These are phyloP conservation scores for Amanita phalloides DNA, from an alignment of 768 basidiomycete genomes.

Conservation along the genomic window DNA sequence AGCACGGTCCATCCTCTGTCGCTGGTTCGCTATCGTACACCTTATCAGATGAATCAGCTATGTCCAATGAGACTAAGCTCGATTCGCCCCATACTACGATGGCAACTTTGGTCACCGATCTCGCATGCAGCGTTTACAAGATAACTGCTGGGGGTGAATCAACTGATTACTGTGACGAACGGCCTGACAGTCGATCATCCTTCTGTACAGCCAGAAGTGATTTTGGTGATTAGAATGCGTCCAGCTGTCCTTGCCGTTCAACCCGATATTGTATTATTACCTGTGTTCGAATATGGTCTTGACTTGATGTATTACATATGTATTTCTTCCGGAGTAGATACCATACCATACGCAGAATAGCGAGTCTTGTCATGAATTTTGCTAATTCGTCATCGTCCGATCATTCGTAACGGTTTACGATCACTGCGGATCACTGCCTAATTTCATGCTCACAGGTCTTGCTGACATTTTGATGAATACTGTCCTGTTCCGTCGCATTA, in stretches of 20 bases:
- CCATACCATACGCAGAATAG: no score
- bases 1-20: conserved; percentile 8
- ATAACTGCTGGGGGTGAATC: background rate
- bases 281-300: background rate
- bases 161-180: conserved; percentile 6
- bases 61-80: background rate
- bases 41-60: conserved; percentile 7
- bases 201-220: conserved; percentile 25
- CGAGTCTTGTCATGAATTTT: no score
- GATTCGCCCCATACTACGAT: background rate
- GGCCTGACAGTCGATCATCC: conserved; percentile 23
- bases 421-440: no score
- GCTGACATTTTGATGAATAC: no score
- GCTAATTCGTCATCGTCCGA: no score
- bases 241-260: background rate
- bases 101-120: background rate
- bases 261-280: background rate
- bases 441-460: no score
- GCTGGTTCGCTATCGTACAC: conserved; percentile 4
- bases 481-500: no score
- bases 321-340: background rate
- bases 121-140: background rate
- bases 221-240: conserved; percentile 12
- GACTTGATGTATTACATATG: background rate
- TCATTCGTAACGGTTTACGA: no score